Evolutionary conservation across 176 grass and related monocot species (phyloP), one percentile per base, ranked within the genome.

Genomic region (Triticum timopheevii): DNA sequence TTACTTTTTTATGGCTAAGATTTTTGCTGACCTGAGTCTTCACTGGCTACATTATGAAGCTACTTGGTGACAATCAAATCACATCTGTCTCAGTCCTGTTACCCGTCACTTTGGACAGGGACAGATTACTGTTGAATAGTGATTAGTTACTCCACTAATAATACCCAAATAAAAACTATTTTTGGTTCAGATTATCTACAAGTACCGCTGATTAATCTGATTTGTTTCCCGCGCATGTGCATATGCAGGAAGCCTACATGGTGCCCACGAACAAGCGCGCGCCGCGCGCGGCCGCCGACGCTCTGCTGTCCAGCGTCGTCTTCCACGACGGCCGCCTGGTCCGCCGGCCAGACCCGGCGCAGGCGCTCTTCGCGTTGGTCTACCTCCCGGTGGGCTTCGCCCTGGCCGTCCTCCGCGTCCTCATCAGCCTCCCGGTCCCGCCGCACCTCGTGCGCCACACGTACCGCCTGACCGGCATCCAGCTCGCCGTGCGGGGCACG

Each of bases 261-360:
- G 73, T 76, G 73, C 45, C 73, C 1, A 52, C 73, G 0, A 0
- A 76, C 45, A 76, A 76, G 45, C 25, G 73, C 8, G 73, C 73
- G 0, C 25, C 73, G 0, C 4, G 25, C 2, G 73, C 45, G 0
- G 8, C 73, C 4, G 0, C 45, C 25, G 73, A 31, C 73, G 25
- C 25, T 0, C 45, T 76, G 7, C 25, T 76, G 2, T 76, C 73
- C 8, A 4, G 45, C 25, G 73, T 52, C 73, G 15, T 76, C 0
- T 77, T 77, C 47, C 73, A 77, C 4, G 73, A 77, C 27, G 73
- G 73, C 27, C 73, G 73, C 8, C 47, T 77, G 2, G 73, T 77
- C 4, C 27, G 4, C 8, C 73, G 73, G 0, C 47, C 73, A 1
- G 73, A 77, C 47, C 27, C 73, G 1, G 27, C 28, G 25, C 73